Conservation (phyloP, 2,329 filamentous ascomycete genomes). For the Aspergillus alliaceus region DNA sequence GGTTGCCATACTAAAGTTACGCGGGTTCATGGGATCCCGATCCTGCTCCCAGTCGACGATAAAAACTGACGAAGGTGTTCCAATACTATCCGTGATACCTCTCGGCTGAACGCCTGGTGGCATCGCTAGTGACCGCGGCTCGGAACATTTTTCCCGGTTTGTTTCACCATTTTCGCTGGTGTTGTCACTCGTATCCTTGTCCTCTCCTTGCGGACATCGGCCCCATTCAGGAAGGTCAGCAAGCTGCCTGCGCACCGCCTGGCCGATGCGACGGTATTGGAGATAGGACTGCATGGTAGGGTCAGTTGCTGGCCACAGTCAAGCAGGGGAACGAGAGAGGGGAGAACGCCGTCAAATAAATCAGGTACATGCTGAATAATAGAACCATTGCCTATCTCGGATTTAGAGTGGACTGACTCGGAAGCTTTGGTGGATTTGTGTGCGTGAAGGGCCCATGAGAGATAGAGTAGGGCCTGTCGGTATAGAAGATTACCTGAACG, state of each 20-base stretch:
- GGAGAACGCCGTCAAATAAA: neutral
- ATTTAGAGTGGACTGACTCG: neutral
- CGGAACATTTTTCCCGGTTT: neutral
- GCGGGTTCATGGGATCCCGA: conserved; percentile 37
- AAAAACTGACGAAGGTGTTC: neutral
- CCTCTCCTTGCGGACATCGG: neutral
- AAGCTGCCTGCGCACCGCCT: neutral
- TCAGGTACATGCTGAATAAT: neutral
- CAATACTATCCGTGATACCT: neutral
- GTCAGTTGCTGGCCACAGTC: neutral
- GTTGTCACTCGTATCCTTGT: neutral
- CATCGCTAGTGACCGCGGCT: neutral
- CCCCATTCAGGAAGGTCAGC: neutral
- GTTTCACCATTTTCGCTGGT: neutral
- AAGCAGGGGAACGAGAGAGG: neutral
- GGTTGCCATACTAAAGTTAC: conserved; percentile 39
- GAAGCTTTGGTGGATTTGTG: neutral
- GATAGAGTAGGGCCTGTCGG: too few species aligned
- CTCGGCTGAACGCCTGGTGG: neutral
- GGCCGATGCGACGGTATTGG: neutral
- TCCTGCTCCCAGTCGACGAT: conserved; percentile 36
- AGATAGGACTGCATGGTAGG: neutral
- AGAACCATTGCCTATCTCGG: neutral
- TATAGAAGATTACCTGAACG: neutral
- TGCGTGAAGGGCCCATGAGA: too few species aligned